These are phyloP conservation scores for Cornus controversa DNA, from an alignment of 148 eudicot genomes.

Conservation along the genomic window DNA sequence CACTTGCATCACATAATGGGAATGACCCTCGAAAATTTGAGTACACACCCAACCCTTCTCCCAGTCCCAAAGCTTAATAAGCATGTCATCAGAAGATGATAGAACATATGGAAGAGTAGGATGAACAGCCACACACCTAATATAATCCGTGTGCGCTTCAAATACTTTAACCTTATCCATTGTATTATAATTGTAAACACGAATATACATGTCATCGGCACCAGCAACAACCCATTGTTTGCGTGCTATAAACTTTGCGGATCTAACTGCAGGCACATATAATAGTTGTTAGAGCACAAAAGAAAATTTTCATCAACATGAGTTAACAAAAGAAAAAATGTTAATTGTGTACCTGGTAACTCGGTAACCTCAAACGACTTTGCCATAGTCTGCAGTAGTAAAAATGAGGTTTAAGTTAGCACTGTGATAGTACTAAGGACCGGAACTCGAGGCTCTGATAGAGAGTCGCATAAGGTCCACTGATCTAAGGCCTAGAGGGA, in stretches of 20 bases:
- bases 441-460: not conserved
- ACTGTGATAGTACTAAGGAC: not conserved
- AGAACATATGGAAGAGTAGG: constrained; percentile 62
- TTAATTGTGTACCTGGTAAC: constrained; percentile 52
- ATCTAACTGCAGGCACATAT: constrained; percentile 36
- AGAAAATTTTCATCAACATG: not conserved
- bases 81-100: constrained; percentile 72
- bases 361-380: constrained; percentile 70
- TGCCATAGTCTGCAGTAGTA: constrained; percentile 50
- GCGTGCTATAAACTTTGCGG: constrained; percentile 54
- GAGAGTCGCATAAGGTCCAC: too few relatives aligned
- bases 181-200: constrained; percentile 59
- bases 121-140: constrained; percentile 71
- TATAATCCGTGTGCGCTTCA: constrained; percentile 67
- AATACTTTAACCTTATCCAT: constrained; percentile 62
- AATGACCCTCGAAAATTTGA: constrained; percentile 72
- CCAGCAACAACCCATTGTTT: constrained; percentile 59
- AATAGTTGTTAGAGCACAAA: not conserved
- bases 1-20: constrained; percentile 84
- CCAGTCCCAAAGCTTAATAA: constrained; percentile 82
- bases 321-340: not conserved
- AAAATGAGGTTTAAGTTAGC: not conserved
- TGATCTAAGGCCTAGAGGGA: too few relatives aligned
- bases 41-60: constrained; percentile 72
- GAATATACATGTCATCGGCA: constrained; percentile 50